These are phyloP conservation scores for Epicoccum nigrum DNA, from an alignment of 2,329 filamentous ascomycete genomes.

Conservation along the genomic window DNA sequence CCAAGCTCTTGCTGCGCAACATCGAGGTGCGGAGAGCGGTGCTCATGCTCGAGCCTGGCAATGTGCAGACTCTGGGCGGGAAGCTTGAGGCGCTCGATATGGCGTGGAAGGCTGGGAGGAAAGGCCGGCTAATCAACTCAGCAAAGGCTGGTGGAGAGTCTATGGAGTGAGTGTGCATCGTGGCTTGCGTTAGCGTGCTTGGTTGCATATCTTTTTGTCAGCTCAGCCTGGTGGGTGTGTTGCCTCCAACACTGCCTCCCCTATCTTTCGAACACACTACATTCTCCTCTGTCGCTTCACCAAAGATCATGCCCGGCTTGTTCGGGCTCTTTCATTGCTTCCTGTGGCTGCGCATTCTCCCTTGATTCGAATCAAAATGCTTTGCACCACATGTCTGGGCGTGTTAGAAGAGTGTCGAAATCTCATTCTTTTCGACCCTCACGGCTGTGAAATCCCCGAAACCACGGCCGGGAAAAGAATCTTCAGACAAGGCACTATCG, in stretches of 20 bases:
- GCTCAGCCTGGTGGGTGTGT: too few species aligned
- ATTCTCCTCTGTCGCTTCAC: too few species aligned
- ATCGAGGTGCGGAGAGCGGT: conserved; percentile 75
- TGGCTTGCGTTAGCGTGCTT: not conserved
- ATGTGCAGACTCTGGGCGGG: conserved; percentile 78
- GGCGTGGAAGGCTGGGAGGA: conserved; percentile 74
- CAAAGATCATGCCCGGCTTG: too few species aligned
- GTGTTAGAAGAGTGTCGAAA: not conserved
- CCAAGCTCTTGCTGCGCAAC: conserved; percentile 76
- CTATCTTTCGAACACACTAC: too few species aligned
- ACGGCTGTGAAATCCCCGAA: too few species aligned
- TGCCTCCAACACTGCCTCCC: too few species aligned
- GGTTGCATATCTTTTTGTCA: not conserved
- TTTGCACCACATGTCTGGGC: not conserved
- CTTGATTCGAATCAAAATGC: not conserved
- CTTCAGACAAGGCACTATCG: too few species aligned
- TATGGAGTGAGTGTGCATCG: not conserved
- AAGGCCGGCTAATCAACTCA: conserved; percentile 69
- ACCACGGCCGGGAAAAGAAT: too few species aligned
- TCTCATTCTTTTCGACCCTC: too few species aligned
- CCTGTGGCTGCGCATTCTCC: not conserved
- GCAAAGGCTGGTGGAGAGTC: conserved; percentile 45
- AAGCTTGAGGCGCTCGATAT: conserved; percentile 83
- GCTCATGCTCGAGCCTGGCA: conserved; percentile 75
- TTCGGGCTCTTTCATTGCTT: not conserved